These are phyloP conservation scores for Neofusicoccum laricinum DNA, from an alignment of 2,329 filamentous ascomycete genomes.

Conservation along the genomic window DNA sequence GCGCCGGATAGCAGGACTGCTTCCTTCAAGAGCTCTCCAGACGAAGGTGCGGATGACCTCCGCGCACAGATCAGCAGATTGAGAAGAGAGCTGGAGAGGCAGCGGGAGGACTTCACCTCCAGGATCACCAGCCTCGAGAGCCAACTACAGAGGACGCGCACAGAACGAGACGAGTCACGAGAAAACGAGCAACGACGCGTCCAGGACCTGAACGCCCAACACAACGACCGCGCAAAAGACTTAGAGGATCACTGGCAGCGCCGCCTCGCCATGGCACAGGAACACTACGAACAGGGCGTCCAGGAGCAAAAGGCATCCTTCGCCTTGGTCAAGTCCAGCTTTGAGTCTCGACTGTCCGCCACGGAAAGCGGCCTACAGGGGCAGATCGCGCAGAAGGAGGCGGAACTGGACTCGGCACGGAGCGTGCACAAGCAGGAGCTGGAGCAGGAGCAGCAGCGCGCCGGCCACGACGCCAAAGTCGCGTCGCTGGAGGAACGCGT, in stretches of 20 bases:
- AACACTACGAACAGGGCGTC: neutral
- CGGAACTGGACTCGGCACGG: neutral
- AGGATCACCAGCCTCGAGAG: conserved; percentile 1
- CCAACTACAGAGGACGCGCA: neutral
- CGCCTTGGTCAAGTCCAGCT: conserved; percentile 10
- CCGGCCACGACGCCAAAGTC: conserved; percentile 1
- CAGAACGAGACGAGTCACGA: neutral
- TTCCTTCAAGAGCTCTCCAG: neutral
- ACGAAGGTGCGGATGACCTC: neutral
- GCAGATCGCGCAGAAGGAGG: conserved; percentile 8
- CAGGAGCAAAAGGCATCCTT: conserved; percentile 11
- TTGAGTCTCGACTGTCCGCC: conserved; percentile 3
- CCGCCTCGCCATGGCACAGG: neutral
- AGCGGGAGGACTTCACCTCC: neutral
- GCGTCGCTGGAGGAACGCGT: neutral
- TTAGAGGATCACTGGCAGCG: conserved; percentile 9
- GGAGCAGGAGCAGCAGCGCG: conserved; percentile 14
- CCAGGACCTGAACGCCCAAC: neutral
- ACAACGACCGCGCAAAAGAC: neutral
- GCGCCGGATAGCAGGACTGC: neutral
- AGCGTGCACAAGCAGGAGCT: neutral
- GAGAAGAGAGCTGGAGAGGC: neutral
- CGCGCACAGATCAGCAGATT: neutral
- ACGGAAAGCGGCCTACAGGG: conserved; percentile 5
- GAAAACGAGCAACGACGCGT: conserved; percentile 10